Base-by-base conservation (phyloP, 169 alveolate species). In the Plasmodium fragile region DNA sequence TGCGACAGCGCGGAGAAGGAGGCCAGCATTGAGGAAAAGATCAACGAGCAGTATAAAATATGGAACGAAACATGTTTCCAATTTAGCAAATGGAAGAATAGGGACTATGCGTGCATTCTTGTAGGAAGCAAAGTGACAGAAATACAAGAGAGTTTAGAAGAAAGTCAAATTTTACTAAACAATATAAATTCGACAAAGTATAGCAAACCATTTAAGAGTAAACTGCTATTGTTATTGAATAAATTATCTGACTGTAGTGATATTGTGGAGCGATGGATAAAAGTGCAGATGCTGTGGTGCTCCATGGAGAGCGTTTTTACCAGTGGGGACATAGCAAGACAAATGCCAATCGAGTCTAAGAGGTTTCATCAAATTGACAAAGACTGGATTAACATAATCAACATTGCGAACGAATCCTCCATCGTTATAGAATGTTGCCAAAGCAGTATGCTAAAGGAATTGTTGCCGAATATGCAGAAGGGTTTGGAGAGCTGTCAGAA, bases 291-390 rank as follows among this genome's bases (percentile, higher is more conserved):
- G 92, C 97, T 98, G 94, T 99, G 99, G 99, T 97, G 98, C 8
- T 97, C 99, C 32, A 95, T 99, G 85, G 99, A 98, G 95, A 97
- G 99, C 22, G 99, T 99, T 92, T 99, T 99, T 96, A 98, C 99
- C 45, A 98, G 99, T n/a, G 99, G 99, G 36, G 99, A 99, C 96
- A 99, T 99, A 92, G 99, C 99, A 82, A 98, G 98, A 96, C 98
- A 98, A 95, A 97, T 98, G 98, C 99, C 99, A 13, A 97, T 98
- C 82, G 99, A 98, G 95, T 98, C 99, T 5, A 98, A 98, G 96
- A 94, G 98, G 93, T 99, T 99, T 97, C 98, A 96, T 84, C 98
- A 97, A 92, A 97, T 98, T 55, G 99, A 98, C 95, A 98, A 98
- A 92, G 97, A 96, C 83, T 98, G 99, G 99, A 96, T 98, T 82